Percentiles rank a stretch among this genome's conserved stretches.
Evolutionary conservation across 177 flowering plant species (phyloP).

Genomic region (Telopea speciosissima): DNA sequence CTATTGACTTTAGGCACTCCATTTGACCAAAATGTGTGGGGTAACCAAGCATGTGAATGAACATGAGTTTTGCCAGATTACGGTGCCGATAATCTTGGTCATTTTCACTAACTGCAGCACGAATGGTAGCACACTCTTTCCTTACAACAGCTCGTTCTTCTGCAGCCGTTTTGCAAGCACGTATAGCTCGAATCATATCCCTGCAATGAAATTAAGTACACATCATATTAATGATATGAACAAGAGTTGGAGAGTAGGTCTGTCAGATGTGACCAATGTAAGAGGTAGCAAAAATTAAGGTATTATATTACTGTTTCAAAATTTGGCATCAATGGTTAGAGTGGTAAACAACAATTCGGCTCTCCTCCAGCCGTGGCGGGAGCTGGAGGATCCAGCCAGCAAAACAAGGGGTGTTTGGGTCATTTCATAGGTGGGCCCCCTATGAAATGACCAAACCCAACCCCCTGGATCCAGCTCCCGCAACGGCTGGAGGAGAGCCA

Average conservation of each 20-base stretch:
- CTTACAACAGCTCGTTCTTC: constrained; percentile 98
- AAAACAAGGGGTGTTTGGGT: too few relatives aligned
- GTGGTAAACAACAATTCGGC: neutral
- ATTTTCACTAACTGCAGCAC: constrained; percentile 86
- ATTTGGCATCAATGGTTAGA: neutral
- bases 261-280: neutral
- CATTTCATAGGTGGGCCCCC: too few relatives aligned
- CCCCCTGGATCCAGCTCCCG: too few relatives aligned
- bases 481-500: too few relatives aligned
- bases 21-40: constrained; percentile 99
- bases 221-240: constrained; percentile 1
- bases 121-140: constrained; percentile 97
- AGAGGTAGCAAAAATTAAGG: neutral
- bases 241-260: neutral
- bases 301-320: too few relatives aligned
- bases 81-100: constrained; percentile 93
- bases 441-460: too few relatives aligned
- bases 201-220: constrained; percentile 36
- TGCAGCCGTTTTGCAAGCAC: constrained; percentile 98
- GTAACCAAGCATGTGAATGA: constrained; percentile 99
- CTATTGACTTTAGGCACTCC: constrained; percentile 98
- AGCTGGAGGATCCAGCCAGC: too few relatives aligned
- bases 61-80: constrained; percentile 97
- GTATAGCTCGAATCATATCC: constrained; percentile 99
- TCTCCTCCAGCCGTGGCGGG: too few relatives aligned